Evolutionary conservation across 2,329 filamentous ascomycete species (phyloP), one percentile per base, ranked within the genome.

Genomic region (Ascochyta fabae): DNA sequence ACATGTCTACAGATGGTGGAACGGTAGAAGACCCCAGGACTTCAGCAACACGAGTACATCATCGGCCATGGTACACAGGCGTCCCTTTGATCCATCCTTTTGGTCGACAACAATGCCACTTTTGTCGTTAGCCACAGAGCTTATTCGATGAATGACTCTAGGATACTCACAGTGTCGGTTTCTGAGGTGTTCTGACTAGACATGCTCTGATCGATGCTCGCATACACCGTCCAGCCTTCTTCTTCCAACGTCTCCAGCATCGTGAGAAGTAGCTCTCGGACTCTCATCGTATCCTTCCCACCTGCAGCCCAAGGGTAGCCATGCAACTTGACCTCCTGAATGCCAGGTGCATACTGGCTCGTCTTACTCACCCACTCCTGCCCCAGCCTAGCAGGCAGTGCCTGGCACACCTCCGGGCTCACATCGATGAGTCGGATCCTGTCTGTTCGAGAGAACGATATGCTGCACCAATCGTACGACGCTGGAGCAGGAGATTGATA

Each of bases 221-320:
- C 73, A 64, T 78, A 78, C 13, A 78, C 66, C 42, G 68, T 72
- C 70, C 75, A 78, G 1, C 76, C 76, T 45, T 74, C 65, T 4
- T 59, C 60, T 54, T 78, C 77, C 24, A 78, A 59, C 13, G 55
- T 57, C 41, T 73, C 72, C 54, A 77, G 51, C 56, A 78, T 57
- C 35, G 54, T 69, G 56, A 78, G 58, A 34, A 78, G 43, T 42
- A 77, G 46, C 45, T 72, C 56, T 23, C 75, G 66, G 10, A 68
- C 70, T n/a, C 50, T 64, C 68, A 78, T 74, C 3, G 75, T 76
- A 45, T 75, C 70, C 39, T 67, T 67, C 1, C 74, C 74, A 6
- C 38, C 51, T 1, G 75, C 65, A 39, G 34, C 35, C 67, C 67
- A 78, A 0, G 74, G 74, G 40, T 61, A 62, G 6, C 75, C 74